These are phyloP conservation scores for Fusarium armeniacum DNA, from an alignment of 2,329 filamentous ascomycete species.

Conservation along the genomic window DNA sequence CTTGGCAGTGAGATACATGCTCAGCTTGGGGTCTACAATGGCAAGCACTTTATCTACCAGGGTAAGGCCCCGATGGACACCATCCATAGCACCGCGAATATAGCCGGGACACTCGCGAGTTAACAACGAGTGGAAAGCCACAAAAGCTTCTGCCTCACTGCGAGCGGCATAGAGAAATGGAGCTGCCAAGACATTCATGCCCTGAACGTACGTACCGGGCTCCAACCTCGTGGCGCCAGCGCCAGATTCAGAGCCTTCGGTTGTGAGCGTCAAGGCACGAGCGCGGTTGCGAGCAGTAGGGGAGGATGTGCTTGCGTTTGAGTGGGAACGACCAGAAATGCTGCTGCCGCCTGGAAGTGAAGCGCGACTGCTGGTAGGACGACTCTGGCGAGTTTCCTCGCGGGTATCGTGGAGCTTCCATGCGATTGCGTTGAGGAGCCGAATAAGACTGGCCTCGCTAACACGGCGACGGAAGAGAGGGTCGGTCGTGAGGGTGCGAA, in stretches of 20 bases:
- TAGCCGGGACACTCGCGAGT: conserved; percentile 92
- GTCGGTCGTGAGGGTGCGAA: conserved; percentile 95
- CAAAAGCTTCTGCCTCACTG: conserved; percentile 94
- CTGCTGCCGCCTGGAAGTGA: conserved; percentile 54
- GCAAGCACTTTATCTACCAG: conserved; percentile 93
- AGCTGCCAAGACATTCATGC: conserved; percentile 98
- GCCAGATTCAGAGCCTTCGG: conserved; percentile 73
- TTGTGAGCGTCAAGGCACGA: conserved; percentile 72
- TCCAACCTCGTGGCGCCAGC: conserved; percentile 67
- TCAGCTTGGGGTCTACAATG: conserved; percentile 91
- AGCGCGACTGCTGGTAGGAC: conserved; percentile 57
- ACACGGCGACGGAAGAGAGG: conserved; percentile 96
- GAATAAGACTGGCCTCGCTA: conserved; percentile 93
- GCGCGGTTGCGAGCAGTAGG: conserved; percentile 65
- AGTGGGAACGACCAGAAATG: conserved; percentile 54
- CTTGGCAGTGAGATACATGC: conserved; percentile 85
- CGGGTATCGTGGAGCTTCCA: conserved; percentile 91
- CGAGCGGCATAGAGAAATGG: conserved; percentile 95
- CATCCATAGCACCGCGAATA: conserved; percentile 95
- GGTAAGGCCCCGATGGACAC: conserved; percentile 91
- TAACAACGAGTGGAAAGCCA: conserved; percentile 88
- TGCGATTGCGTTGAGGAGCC: conserved; percentile 92
- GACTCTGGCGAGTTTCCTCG: conserved; percentile 61
- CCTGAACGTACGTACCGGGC: conserved; percentile 93
- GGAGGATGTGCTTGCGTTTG: conserved; percentile 58